phyloP scores from a whole-genome alignment of 352 stramenopile species.

The Globisporangium cystogenes region DNA sequence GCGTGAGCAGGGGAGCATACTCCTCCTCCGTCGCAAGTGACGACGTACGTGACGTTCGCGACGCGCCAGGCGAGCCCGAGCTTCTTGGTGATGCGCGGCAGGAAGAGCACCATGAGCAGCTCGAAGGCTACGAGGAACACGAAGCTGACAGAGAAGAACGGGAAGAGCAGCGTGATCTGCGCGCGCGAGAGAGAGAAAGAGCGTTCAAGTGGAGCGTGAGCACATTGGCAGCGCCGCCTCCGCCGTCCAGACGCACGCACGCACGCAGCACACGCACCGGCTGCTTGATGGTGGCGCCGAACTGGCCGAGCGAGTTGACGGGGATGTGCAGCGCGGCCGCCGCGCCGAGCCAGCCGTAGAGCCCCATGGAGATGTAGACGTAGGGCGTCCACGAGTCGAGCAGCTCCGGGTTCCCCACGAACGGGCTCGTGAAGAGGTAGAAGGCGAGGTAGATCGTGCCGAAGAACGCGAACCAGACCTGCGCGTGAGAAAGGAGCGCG shows the following conservation, averaged over 20 bases:
- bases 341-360: conserved; percentile 82
- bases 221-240: no score
- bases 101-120: conserved; percentile 55
- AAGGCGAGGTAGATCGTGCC: conserved; percentile 78
- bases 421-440: conserved; percentile 88
- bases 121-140: conserved; percentile 70
- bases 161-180: conserved; percentile 80
- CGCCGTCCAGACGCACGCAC: conserved; percentile 5
- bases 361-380: conserved; percentile 82
- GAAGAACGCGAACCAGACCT: conserved; percentile 85
- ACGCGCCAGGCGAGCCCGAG: conserved; percentile 59
- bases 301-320: conserved; percentile 56
- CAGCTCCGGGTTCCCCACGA: conserved; percentile 80
- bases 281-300: conserved; percentile 83
- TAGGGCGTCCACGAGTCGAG: conserved; percentile 84
- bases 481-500: background rate
- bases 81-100: conserved; percentile 45
- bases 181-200: background rate
- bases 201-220: background rate
- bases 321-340: conserved; percentile 72
- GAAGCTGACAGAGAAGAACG: conserved; percentile 83
- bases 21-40: no score
- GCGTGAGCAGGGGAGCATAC: conserved; percentile 23
- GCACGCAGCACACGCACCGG: no score
- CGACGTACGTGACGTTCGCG: conserved; percentile 63